Conservation (phyloP, 225 moss, liverwort and hornwort species). For the Neckera pumila region DNA sequence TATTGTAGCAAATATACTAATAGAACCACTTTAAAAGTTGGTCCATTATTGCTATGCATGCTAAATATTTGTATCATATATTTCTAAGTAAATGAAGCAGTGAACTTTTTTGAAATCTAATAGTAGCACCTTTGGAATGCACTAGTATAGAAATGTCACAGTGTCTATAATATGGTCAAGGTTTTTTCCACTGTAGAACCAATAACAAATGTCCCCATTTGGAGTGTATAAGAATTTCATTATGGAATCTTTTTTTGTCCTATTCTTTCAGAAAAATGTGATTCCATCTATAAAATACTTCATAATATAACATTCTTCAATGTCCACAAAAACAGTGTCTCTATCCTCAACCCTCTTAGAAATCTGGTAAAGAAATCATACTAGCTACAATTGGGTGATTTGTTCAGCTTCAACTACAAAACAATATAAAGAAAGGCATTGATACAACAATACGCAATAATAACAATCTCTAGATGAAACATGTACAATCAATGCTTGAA, state of each 20-base stretch:
- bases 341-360: neutral
- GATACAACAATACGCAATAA: neutral
- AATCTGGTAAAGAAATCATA: neutral
- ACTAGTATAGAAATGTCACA: neutral
- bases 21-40: too few species aligned
- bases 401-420: neutral
- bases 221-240: neutral
- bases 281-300: neutral
- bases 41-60: neutral
- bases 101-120: accelerated
- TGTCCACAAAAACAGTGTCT: neutral
- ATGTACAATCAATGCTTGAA: neutral
- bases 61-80: neutral
- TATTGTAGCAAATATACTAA: too few species aligned
- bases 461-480: neutral
- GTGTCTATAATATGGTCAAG: neutral
- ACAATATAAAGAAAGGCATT: neutral
- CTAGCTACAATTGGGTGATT: accelerated
- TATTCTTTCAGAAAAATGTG: neutral
- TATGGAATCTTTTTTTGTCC: neutral
- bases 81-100: neutral
- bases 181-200: neutral
- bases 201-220: neutral
- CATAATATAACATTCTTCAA: neutral
- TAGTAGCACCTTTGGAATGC: neutral